Evolutionary conservation across 2,329 filamentous ascomycete species (phyloP).

Genomic region (Colletotrichum sp.): DNA sequence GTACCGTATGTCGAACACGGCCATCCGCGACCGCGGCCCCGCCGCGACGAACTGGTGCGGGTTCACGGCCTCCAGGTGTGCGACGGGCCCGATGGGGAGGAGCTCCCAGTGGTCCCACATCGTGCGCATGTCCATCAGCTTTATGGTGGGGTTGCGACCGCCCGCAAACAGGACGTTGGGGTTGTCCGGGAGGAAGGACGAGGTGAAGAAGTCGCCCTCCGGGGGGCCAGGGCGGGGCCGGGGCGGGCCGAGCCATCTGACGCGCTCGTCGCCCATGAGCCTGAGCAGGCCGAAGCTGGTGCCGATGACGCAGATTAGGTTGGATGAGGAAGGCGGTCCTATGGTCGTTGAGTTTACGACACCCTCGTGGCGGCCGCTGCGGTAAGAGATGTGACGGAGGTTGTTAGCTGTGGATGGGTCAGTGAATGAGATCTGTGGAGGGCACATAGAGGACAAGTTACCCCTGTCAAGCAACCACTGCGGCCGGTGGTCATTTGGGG

Average conservation of each 20-base stretch:
- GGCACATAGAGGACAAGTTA: neutral
- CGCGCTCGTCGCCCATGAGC: conserved; percentile 34
- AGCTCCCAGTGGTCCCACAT: conserved; percentile 36
- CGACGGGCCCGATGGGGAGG: conserved; percentile 45
- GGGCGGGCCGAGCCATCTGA: conserved; percentile 38
- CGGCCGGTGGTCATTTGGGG: conserved; percentile 31
- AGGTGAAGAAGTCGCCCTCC: conserved; percentile 47
- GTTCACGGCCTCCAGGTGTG: conserved; percentile 55
- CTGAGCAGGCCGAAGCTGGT: conserved; percentile 52
- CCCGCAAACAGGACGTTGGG: conserved; percentile 56
- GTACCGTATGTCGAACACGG: conserved; percentile 63
- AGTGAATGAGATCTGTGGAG: neutral
- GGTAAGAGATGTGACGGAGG: conserved; percentile 36
- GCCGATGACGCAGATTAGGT: conserved; percentile 51
- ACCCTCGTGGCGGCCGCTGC: conserved; percentile 31
- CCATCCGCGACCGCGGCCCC: conserved; percentile 54
- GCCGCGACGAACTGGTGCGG: conserved; percentile 57
- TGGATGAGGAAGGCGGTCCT: conserved; percentile 40
- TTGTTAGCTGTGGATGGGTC: conserved; percentile 28
- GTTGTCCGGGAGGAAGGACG: conserved; percentile 51
- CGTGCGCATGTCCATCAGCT: conserved; percentile 50
- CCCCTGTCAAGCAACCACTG: conserved; percentile 41
- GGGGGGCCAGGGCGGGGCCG: conserved; percentile 18
- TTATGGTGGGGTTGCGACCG: conserved; percentile 52
- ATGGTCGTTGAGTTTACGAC: conserved; percentile 46